Base-by-base conservation (phyloP, 1,139 yeast species). In the Saccharomycopsis hybrid region DNA sequence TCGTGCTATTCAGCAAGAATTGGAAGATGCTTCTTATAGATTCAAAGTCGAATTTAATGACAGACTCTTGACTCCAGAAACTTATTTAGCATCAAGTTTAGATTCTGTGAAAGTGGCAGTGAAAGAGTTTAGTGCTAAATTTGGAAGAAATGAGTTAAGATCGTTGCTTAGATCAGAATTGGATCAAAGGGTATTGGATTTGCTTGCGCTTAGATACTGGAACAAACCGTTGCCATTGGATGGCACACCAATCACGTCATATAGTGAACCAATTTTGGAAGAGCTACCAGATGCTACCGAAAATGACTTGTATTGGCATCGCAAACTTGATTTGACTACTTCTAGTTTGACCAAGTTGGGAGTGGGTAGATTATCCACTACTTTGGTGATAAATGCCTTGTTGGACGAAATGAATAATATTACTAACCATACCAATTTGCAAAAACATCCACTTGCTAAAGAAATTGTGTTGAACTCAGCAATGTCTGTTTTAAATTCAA, bases 1-100 rank as follows among this genome's bases (percentile, higher is more conserved):
- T 51, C 74, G 78, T 50, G 77, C 90, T 5, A 90, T 94, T 49
- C 88, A 86, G 56, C 92, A 82, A 61, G 98, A 92, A 65, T 74
- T 89, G 49, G 99, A 94, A 64, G 98, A 94, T 60, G 81, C 97
- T 0, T 73, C 95, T 1, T 94, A 94, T 63, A 83, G 85, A 63
- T 92, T 88, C 70, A 94, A 94, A 65, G 98, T 94, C 28, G 97
- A 92, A 65, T 94, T 89, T 65, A 92, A 94, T 63, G 99, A 94
- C 65, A 78, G 97, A 52, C 85, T 85, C 39, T 72, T 94, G 57
- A 92, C 98, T 0, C 95, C 97, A 9, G 94, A 89, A 60, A 87
- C 95, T 56, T 92, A 92, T 63, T 74, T 94, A 59, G 96, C 97
- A 18, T 92, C 87, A 59, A 88, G 94, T 51, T 80, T 92, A 43